Evolutionary conservation across 768 basidiomycete species (phyloP).

Genomic region (Udeniomyces megalosporus): DNA sequence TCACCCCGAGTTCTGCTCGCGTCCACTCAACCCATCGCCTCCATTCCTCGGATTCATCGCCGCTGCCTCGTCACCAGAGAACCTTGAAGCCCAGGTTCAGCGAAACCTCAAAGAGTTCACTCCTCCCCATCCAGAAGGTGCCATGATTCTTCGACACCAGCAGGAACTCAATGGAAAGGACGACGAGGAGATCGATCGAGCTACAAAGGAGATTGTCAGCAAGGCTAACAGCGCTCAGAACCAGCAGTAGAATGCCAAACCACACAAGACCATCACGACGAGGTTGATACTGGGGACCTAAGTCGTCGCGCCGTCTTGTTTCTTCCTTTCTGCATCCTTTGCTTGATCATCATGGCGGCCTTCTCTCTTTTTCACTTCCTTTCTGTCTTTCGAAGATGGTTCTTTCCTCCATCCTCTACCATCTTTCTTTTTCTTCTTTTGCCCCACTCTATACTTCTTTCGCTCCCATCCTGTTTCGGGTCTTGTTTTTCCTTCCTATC

Average conservation of each 20-base stretch:
- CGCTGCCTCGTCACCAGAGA: conserved; percentile 44
- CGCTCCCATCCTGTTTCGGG: not conserved
- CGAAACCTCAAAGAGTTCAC: conserved; percentile 38
- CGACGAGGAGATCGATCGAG: no score
- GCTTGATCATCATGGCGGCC: not conserved
- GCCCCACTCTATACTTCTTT: no score
- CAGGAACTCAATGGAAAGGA: no score
- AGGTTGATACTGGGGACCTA: no score
- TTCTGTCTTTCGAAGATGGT: not conserved
- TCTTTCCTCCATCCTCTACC: not conserved
- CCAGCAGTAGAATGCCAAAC: no score
- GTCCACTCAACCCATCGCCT: conserved; percentile 91
- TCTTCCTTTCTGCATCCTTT: not conserved
- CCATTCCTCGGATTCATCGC: conserved; percentile 92
- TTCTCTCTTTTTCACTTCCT: not conserved
- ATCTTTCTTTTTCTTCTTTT: not conserved
- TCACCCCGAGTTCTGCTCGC: conserved; percentile 96
- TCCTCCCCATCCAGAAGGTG: conserved; percentile 27
- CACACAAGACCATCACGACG: no score
- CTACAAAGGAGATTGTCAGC: no score
- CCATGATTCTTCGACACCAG: conserved; percentile 15
- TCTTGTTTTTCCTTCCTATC: not conserved
- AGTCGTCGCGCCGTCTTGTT: no score
- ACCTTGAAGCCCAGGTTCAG: conserved; percentile 55
- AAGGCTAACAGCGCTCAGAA: no score